Evolutionary conservation across 1,284 basidiomycete species (phyloP), one percentile per base, ranked within the genome.

Genomic region (Tilletia caries): DNA sequence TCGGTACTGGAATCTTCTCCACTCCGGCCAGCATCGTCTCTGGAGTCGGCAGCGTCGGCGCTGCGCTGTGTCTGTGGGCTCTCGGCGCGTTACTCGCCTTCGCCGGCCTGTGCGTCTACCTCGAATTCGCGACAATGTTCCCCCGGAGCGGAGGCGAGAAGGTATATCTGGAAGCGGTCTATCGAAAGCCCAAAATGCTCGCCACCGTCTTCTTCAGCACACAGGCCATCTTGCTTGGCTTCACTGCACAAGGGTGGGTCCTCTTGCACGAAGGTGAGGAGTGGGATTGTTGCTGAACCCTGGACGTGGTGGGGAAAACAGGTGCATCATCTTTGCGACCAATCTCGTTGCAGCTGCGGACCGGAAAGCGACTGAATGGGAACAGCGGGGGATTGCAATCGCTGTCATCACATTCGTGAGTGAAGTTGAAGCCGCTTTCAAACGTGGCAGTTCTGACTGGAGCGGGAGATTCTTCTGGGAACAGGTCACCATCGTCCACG

Each of bases 1-100:
- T 91, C 44, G 90, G 91, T 23, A 89, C 90, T 20, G 90, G 90
- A n/a, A 89, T 91, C 50, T 91, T 89, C 79, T 89, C 89, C 10
- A 89, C 90, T 0, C 89, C 90, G 0, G 88, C 89, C 64, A 87
- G 88, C 29, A 90, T 91, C 67, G 85, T 91, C 18, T 62, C 58
- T 1, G 58, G 32, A 3, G 86, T 86, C 43, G 86, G 88, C 0
- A 88, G 88, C 0, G 90, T 90, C 52, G 89, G 89, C 43, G 83
- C 88, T 20, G 90, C 90, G 15, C 54, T 62, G 29, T 62, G 68
- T 46, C 33, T 67, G n/a, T 34, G 12, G 41, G 34, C 15, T 37
- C 62, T 54, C 44, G 6, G 60, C 13, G 58, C 58, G 0, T n/a
- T 62, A 3, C 58, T 62, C 58, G 58, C 58, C 58, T 37, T 62